phyloP scores from a whole-genome alignment of 2,329 filamentous ascomycete species.

The Fusarium penzigii region DNA sequence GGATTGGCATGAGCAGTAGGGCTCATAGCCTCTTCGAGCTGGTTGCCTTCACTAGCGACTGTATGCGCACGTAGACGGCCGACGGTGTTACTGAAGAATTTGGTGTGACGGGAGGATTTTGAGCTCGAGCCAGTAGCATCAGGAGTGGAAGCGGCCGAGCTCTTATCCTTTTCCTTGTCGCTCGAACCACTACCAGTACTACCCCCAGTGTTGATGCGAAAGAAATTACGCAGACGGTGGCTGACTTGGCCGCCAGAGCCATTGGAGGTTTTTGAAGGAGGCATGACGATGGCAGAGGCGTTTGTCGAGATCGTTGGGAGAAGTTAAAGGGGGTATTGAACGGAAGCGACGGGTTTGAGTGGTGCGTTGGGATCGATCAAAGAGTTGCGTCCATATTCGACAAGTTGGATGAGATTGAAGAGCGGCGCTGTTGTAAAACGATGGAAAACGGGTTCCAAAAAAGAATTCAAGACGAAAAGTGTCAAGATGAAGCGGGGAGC shows the following conservation, averaged over 20 bases:
- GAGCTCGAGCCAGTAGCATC: constrained; percentile 22
- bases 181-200: constrained; percentile 39
- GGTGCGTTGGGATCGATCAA: constrained; percentile 30
- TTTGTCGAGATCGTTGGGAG: not conserved
- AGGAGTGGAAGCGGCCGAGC: constrained; percentile 12
- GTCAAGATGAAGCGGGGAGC: constrained; percentile 4
- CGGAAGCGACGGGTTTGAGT: constrained; percentile 14
- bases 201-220: constrained; percentile 60
- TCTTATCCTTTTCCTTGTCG: constrained; percentile 41
- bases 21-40: constrained; percentile 83
- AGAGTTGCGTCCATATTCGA: constrained; percentile 43
- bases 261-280: constrained; percentile 54
- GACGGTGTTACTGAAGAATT: constrained; percentile 84
- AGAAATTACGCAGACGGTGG: constrained; percentile 70
- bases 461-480: constrained; percentile 10
- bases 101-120: constrained; percentile 74
- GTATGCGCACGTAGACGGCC: constrained; percentile 87
- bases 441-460: constrained; percentile 11
- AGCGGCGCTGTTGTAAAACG: constrained; percentile 3
- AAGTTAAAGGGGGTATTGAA: constrained; percentile 6
- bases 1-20: constrained; percentile 94
- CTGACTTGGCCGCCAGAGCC: constrained; percentile 60
- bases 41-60: constrained; percentile 88
- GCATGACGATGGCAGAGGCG: constrained; percentile 40
- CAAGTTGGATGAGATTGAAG: constrained; percentile 10